Evolutionary conservation across 2,329 filamentous ascomycete genomes (phyloP), one percentile per base, ranked within the genome.

Genomic region (Scytalidium lignicola): DNA sequence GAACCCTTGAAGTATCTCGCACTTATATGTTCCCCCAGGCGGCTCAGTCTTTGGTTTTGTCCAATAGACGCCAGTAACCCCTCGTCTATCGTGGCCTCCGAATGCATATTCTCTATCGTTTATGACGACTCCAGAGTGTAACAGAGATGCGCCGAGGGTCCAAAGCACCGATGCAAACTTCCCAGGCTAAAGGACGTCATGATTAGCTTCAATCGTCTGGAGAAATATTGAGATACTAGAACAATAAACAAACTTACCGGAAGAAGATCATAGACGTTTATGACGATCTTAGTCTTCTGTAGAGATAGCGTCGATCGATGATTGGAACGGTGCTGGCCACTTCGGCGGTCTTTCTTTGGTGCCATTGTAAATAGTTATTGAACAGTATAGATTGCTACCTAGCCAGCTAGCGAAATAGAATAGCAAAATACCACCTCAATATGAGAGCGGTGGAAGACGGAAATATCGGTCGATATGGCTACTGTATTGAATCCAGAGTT

Each of bases 41-140:
- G 88, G 88, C 44, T 85, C 80, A 26, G 80, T 78, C 55, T 75
- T 76, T 1, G 89, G 88, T 54, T 75, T 82, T 15, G 88, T 92
- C 82, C 83, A 90, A 70, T 93, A 95, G 8, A 95, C 88, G 44
- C 89, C 89, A 3, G 86, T 92, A 49, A 85, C 67, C 20, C 79
- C 79, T 44, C 72, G 79, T 58, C 79, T 79, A 62, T 88, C 82
- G 65, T 95, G 89, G 1, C 89, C 89, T 41, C 89, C 89, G 61
- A 89, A 95, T 19, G 89, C 89, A 64, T 93, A 95, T 72, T 95
- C 89, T 55, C 75, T 80, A 57, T 85, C 81, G 64, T 85, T 84
- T 67, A 93, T 88, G 39, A 90, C 87, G 47, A 95, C 85, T 46
- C 88, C 89, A 0, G 88, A 88, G 65, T 95, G 89, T 4, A 93